A percentile compares a stretch with the other conserved stretches of the same genome.
Conservation (phyloP, 345 rosid species). For the Eucalyptus polybractea region DNA sequence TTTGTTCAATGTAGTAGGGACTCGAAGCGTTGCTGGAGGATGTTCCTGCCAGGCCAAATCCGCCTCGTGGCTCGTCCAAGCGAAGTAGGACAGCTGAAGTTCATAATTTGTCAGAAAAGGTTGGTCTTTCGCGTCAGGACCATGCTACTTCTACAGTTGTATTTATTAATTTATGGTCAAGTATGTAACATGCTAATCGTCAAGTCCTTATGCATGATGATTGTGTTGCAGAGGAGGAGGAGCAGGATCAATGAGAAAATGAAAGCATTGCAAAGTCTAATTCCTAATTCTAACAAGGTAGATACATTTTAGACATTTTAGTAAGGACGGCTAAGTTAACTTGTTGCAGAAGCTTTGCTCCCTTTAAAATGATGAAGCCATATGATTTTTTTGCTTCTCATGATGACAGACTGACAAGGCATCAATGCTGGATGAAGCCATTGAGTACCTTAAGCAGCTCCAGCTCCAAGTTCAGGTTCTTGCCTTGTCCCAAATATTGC, state of each 20-base stretch:
- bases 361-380: neutral
- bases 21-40: slow-evolving; percentile 51
- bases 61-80: slow-evolving; percentile 55
- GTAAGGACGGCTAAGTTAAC: neutral
- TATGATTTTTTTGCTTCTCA: neutral
- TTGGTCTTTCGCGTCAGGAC: neutral
- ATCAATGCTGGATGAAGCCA: slow-evolving; percentile 94
- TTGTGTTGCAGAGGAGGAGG: slow-evolving; percentile 62
- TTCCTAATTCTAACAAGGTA: slow-evolving; percentile 96
- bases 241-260: slow-evolving; percentile 96
- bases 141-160: neutral
- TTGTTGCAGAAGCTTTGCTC: neutral
- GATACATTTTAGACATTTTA: neutral
- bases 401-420: slow-evolving; percentile 75
- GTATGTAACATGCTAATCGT: neutral
- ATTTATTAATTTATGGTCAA: neutral
- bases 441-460: slow-evolving; percentile 87
- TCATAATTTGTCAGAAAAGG: slow-evolving; percentile 97
- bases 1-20: slow-evolving; percentile 14
- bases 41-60: slow-evolving; percentile 25
- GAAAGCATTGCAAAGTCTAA: slow-evolving; percentile 89
- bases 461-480: slow-evolving; percentile 94
- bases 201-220: neutral
- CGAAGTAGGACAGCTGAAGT: slow-evolving; percentile 95
- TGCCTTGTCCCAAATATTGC: neutral